Base-by-base conservation (phyloP, 371 early-diverging fungal genomes). In the Mucor lusitanicus region DNA sequence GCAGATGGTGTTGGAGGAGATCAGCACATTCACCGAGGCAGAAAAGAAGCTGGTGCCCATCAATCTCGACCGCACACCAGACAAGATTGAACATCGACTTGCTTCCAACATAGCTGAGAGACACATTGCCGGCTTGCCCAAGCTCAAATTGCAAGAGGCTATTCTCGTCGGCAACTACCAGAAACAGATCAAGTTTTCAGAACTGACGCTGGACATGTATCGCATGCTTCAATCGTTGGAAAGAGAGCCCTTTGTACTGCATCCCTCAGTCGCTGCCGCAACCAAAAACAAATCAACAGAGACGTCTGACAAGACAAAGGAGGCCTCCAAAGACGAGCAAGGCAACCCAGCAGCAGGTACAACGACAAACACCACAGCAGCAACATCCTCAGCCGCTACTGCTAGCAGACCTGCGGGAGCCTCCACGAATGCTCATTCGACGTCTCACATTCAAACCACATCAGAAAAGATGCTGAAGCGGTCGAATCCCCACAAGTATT, bases 121-220 rank as follows among this genome's bases (percentile, higher is more conserved):
- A 65, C 85, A 85, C 37, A 61, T 37, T 60, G 61, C 6, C 32
- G 11, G 19, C 13, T n/a, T 63, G 3, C 55, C 59, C 9, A 85
- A 72, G 57, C 61, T 91, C 44, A 82, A 74, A 39, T 75, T 98
- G n/a, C 95, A 94, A 74, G 96, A 97, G 74, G 97, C 95, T 0
- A 94, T 98, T 37, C 79, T 98, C 6, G 95, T 96, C 37, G 97
- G 98, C 12, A 96, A 94, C 69, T 89, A 89, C 67, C 91, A 91
- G 40, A 93, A 91, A 55, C 97, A 91, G 78, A 94, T 95, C 79
- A 97, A 97, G 67, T 97, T 97, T 73, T 95, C 96, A 0, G 97
- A 98, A 73, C 80, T 98, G 46, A 96, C 96, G 0, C 75, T 97
- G 62, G 99, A 99, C 68, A 95, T 98, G 96, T 97, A 94, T 79